Evolutionary conservation across 73 alveolate species (phyloP), one percentile per base, ranked within the genome.

Genomic region (Paraurostyla sp.): DNA sequence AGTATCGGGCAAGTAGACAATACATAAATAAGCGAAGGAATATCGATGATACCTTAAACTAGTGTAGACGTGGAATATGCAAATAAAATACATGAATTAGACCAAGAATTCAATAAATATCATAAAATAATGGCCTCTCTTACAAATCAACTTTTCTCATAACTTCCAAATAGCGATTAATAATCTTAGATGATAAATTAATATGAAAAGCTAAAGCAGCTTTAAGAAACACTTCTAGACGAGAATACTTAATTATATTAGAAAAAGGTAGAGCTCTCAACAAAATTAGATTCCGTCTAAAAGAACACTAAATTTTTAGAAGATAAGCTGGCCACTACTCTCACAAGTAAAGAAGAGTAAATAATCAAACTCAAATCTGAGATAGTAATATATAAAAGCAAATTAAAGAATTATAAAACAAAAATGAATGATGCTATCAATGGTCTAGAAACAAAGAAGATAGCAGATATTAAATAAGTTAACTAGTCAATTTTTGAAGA

Each of bases 51-150:
- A 16, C 82, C 82, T 35, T 38, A 65, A 40, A 65, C 82, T 35
- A 38, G 60, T 36, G 41, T 65, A 36, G 82, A 65, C 23, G 82
- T 65, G 32, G 82, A 65, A 33, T 65, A 65, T 40, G 82, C 82
- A 20, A 16, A 16, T 16, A 65, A 65, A 40, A 65, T 65, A 33
- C 35, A 35, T 22, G 56, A 65, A 6, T 22, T 16, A 65, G n/a
- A 65, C 36, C 23, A 65, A 35, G 82, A 65, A 38, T 65, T 65
- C 58, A 65, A 38, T 18, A 65, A 65, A 22, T 15, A 56, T 22
- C 58, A 65, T 65, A 32, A 58, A 65, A 2, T 65, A 16, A 33
- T 65, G n/a, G n/a, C n/a, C n/a, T n/a, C n/a, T n/a, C n/a, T n/a
- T n/a, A n/a, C n/a, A n/a, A n/a, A n/a, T n/a, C n/a, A n/a, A n/a